Conservation (phyloP, 2,329 filamentous ascomycete genomes). For the Trichoderma koningiopsis region DNA sequence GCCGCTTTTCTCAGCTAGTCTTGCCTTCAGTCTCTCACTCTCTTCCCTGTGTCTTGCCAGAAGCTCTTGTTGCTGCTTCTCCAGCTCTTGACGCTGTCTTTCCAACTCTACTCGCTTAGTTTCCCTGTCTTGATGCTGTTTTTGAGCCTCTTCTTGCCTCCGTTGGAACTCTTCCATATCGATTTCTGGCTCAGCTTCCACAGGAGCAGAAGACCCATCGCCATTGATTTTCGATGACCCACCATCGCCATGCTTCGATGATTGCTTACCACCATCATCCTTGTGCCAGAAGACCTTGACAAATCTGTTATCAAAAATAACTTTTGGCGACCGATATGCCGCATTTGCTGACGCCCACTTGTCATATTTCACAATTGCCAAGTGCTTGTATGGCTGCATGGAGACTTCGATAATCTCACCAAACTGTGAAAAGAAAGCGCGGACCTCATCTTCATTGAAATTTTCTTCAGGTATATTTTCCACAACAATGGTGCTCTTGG, state of each 20-base stretch:
- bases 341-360: slow-evolving; percentile 66
- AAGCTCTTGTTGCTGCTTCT: slow-evolving; percentile 64
- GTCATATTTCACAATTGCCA: slow-evolving; percentile 71
- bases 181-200: slow-evolving; percentile 54
- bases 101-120: slow-evolving; percentile 65
- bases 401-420: slow-evolving; percentile 65
- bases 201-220: slow-evolving; percentile 28
- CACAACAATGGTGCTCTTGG: slow-evolving; percentile 70
- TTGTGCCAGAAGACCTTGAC: slow-evolving; percentile 83
- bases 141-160: slow-evolving; percentile 73
- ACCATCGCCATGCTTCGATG: slow-evolving; percentile 34
- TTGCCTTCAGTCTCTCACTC: slow-evolving; percentile 65
- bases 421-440: slow-evolving; percentile 71
- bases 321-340: slow-evolving; percentile 76
- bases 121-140: slow-evolving; percentile 65
- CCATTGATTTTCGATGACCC: slow-evolving; percentile 28
- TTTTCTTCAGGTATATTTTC: slow-evolving; percentile 76
- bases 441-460: slow-evolving; percentile 66
- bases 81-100: slow-evolving; percentile 63
- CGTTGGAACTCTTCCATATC: slow-evolving; percentile 70
- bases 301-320: slow-evolving; percentile 82
- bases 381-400: slow-evolving; percentile 65
- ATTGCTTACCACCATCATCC: slow-evolving; percentile 46
- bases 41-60: slow-evolving; percentile 66
- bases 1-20: slow-evolving; percentile 43